Evolutionary conservation across 139 green algal species (phyloP).

Genomic region (Gonium pectorale): DNA sequence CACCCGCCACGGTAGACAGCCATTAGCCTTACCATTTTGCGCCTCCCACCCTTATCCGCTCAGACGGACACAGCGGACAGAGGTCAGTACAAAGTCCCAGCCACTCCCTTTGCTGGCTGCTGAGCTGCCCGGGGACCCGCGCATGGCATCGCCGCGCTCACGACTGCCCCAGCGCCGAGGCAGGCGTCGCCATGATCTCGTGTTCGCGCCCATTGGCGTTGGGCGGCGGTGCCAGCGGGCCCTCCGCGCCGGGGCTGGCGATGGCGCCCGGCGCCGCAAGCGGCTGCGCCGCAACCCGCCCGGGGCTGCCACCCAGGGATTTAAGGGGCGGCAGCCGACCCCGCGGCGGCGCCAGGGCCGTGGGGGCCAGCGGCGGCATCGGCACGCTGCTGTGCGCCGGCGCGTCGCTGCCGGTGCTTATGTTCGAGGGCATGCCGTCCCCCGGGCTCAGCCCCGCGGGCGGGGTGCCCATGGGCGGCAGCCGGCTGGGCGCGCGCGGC

Average conservation of each 20-base stretch:
- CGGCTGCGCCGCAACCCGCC: too few relatives aligned
- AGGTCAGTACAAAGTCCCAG: too few relatives aligned
- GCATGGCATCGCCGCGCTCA: too few relatives aligned
- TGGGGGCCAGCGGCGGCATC: not conserved
- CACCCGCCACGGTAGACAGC: too few relatives aligned
- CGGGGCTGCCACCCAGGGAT: not conserved
- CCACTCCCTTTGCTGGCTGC: too few relatives aligned
- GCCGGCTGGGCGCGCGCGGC: too few relatives aligned
- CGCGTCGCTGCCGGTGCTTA: slow-evolving; percentile 24
- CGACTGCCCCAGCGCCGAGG: not conserved
- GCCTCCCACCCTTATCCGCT: too few relatives aligned
- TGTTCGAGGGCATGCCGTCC: slow-evolving; percentile 34
- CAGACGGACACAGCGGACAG: too few relatives aligned
- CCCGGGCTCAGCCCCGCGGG: not conserved
- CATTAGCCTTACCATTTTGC: too few relatives aligned
- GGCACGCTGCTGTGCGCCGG: slow-evolving; percentile 34
- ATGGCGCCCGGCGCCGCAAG: slow-evolving; percentile 10
- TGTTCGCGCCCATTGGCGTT: not conserved
- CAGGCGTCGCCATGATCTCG: slow-evolving; percentile 8
- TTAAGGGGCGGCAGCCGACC: not conserved
- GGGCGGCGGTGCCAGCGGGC: not conserved
- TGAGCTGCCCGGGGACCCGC: too few relatives aligned
- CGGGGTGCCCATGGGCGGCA: slow-evolving; percentile 6
- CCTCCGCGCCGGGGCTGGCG: not conserved
- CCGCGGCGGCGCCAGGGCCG: not conserved